Evolutionary conservation across 1,284 basidiomycete genomes (phyloP).

Genomic region (Puccinia polysora): DNA sequence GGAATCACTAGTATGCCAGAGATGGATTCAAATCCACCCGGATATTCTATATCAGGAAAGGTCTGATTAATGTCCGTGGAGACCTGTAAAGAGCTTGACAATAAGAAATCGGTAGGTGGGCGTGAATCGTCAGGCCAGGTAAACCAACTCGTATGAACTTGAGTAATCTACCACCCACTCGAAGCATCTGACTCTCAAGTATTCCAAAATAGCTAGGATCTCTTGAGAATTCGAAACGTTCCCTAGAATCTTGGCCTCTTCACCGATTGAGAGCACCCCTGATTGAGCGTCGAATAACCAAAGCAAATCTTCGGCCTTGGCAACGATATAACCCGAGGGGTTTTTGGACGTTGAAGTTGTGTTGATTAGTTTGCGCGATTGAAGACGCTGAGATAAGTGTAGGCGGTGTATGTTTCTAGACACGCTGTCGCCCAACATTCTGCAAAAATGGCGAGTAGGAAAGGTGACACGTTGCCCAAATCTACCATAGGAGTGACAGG

Average conservation of each 20-base stretch:
- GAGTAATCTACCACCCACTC: conserved; percentile 53
- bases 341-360: conserved; percentile 68
- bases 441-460: conserved; percentile 53
- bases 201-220: conserved; percentile 75
- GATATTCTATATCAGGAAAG: conserved; percentile 70
- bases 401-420: conserved; percentile 77
- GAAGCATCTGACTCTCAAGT: conserved; percentile 72
- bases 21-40: conserved; percentile 66
- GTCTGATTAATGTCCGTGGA: conserved; percentile 68
- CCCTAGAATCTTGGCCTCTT: conserved; percentile 78
- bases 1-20: conserved; percentile 77
- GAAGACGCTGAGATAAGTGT: conserved; percentile 71
- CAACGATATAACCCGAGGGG: conserved; percentile 77
- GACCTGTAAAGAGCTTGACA: conserved; percentile 60
- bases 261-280: conserved; percentile 76
- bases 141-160: not conserved
- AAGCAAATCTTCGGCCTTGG: conserved; percentile 76
- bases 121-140: too few relatives aligned
- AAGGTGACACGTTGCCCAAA: conserved; percentile 57
- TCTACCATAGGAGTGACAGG: conserved; percentile 74
- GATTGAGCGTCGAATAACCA: conserved; percentile 78
- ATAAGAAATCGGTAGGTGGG: not conserved
- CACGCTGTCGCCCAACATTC: conserved; percentile 74
- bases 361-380: conserved; percentile 75
- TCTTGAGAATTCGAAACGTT: conserved; percentile 76